These are phyloP conservation scores for Pseudopithomyces maydicus DNA, from an alignment of 2,329 filamentous ascomycete genomes.

Conservation along the genomic window DNA sequence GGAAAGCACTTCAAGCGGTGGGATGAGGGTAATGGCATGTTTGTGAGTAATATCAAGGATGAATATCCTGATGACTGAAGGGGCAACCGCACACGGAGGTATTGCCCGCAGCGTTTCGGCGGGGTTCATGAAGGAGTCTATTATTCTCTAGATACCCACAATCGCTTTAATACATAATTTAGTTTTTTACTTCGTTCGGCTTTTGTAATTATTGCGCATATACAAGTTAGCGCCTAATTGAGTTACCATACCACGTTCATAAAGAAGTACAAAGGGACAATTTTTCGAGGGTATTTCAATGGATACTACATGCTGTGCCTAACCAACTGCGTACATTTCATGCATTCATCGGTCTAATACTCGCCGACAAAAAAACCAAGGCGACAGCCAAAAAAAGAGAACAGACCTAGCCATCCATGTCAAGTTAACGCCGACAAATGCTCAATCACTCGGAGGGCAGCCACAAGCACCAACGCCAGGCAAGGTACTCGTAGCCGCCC, in stretches of 20 bases:
- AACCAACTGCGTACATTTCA: background rate
- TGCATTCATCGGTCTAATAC: background rate
- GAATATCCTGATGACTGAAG: constrained; percentile 82
- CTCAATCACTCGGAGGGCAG: background rate
- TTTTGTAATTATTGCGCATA: no score
- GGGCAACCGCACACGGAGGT: background rate
- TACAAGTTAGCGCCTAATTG: no score
- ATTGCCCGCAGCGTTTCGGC: no score
- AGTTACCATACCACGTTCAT: background rate
- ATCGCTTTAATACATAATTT: background rate
- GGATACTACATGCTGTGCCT: background rate
- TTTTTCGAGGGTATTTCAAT: background rate
- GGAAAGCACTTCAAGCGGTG: constrained; percentile 90
- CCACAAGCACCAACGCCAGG: background rate
- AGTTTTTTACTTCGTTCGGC: background rate
- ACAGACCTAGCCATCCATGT: background rate
- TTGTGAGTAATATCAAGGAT: constrained; percentile 82
- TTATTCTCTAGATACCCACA: background rate
- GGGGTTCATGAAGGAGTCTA: background rate
- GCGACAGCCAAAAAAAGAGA: background rate
- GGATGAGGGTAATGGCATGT: constrained; percentile 67
- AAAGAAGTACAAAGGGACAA: background rate
- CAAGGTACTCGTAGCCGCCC: background rate
- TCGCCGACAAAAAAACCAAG: background rate
- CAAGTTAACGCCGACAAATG: constrained; percentile 5